These are phyloP conservation scores for Nadsonia starkeyi-henricii DNA, from an alignment of 1,139 yeast species.

Conservation along the genomic window DNA sequence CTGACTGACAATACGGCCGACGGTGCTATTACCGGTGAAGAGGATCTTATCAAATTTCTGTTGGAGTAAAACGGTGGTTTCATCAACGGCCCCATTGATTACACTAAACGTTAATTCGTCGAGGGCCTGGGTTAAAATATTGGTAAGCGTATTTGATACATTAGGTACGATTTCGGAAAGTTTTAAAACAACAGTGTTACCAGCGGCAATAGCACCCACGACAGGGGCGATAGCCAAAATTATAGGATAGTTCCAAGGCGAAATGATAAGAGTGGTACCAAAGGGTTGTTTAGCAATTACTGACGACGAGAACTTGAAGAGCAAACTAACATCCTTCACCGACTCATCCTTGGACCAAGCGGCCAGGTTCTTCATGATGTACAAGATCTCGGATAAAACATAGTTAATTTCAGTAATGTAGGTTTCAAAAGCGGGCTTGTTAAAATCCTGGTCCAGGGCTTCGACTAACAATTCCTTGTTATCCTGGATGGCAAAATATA, in stretches of 20 bases:
- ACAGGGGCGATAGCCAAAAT: constrained; percentile 51
- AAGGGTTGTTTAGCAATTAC: constrained; percentile 52
- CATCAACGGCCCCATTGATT: constrained; percentile 63
- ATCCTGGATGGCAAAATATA: constrained; percentile 54
- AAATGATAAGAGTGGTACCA: constrained; percentile 62
- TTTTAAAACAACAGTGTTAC: constrained; percentile 70
- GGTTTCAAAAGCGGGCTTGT: constrained; percentile 51
- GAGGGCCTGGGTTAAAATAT: constrained; percentile 41
- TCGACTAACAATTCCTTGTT: constrained; percentile 39
- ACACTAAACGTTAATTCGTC: constrained; percentile 41
- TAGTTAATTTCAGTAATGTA: constrained; percentile 41
- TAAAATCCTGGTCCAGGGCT: constrained; percentile 54
- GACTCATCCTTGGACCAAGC: constrained; percentile 47
- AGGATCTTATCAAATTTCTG: constrained; percentile 69
- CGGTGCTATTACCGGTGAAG: constrained; percentile 69
- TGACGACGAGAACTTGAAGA: constrained; percentile 34
- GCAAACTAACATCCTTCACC: constrained; percentile 33
- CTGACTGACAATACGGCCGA: constrained; percentile 64
- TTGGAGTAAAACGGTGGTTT: constrained; percentile 51
- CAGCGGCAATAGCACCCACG: constrained; percentile 75
- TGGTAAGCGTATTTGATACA: constrained; percentile 41
- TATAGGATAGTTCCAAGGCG: constrained; percentile 85
- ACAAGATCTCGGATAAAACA: constrained; percentile 41
- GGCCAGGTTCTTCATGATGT: constrained; percentile 45
- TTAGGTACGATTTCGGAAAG: constrained; percentile 66